Base-by-base conservation (phyloP, 2,329 filamentous ascomycete genomes). In the Apiospora kogelbergensis region DNA sequence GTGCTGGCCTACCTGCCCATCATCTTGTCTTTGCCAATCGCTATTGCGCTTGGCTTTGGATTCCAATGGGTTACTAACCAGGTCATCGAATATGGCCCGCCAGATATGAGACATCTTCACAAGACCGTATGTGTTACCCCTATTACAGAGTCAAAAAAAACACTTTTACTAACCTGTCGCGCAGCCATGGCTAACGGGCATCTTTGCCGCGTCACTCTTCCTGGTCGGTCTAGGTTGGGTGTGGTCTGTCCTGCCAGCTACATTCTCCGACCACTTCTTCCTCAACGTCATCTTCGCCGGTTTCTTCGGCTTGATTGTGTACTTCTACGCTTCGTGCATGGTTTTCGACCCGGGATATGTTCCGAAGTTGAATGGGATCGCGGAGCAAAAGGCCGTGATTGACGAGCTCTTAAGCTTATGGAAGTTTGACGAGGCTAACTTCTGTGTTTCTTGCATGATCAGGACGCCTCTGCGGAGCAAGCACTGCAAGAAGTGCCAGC, bases 361-460 rank as follows among this genome's bases (percentile, higher is more conserved):
- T 37, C 95, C 96, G 45, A 98, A 97, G 80, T 88, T 95, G 75
- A 91, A 91, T 68, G 95, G 95, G 73, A 91, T 97, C 68, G 94
- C 93, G 33, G 93, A 97, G 78, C 95, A 98, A 80, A 94, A 95
- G 79, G 90, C 91, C 48, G 90, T 92, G 69, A 97, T 99, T 74
- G 92, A 97, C 72, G 93, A 97, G 73, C 86, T 99, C 9, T 87
- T 99, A 71, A 87, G 89, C 69, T 79, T 90, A 73, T 96, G 94
- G 90, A 96, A 94, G 76, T 99, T 95, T 79, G 95, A 99, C 77
- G 95, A 98, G 78, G 85, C 91, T 71, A 95, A 97, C 79, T 99
- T 98, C 77, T 99, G 96, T 80, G 91, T 97, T 37, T 89, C 89
- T 64, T 99, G 96, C 83, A 97, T 98, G 95, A 93, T 97, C 74